Evolutionary conservation across 2,329 filamentous ascomycete genomes (phyloP), one percentile per base, ranked within the genome.

Genomic region (Byssothecium circinans): DNA sequence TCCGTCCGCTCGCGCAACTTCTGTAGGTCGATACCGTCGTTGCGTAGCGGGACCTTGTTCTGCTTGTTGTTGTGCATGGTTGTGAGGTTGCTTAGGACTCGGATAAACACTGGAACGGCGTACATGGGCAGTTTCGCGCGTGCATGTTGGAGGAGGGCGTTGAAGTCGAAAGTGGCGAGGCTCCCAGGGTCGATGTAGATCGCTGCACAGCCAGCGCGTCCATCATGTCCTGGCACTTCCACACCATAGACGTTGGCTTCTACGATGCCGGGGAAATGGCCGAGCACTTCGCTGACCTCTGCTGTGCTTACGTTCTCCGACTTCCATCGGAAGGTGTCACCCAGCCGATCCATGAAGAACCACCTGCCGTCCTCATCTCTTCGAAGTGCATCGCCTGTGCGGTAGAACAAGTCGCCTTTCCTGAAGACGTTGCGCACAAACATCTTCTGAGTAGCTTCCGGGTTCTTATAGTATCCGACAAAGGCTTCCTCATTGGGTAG

Each of bases 21-120:
- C 4, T 64, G 64, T 3, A 81, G 79, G 64, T 88, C 80, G 12
- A 88, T 79, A 0, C 86, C 86, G 53, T 88, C 84, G 37, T 81
- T 80, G 59, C 85, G 78, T 37, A 90, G 72, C 0, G 84, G 84
- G 1, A 85, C 80, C 67, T 91, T 91, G 64, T 89, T 88, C 70
- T 90, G 87, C 72, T 91, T 91, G 66, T 89, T 87, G 59, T 90
- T 91, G 63, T 88, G 84, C 58, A 83, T 86, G 5, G 85, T 81
- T 20, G 78, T 81, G 46, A 79, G 76, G 29, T 74, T 74, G 34
- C 78, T 72, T 18, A 87, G 78, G 15, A 89, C 69, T 1, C 87
- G 76, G 34, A 91, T 60, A 71, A 91, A 91, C 2, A 90, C 71
- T 0, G 88, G 88, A 1, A 91, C 86, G 0, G 88, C 88, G 60